phyloP scores from a whole-genome alignment of 495 filamentous ascomycete species.

The Chaetomium cochliodes region DNA sequence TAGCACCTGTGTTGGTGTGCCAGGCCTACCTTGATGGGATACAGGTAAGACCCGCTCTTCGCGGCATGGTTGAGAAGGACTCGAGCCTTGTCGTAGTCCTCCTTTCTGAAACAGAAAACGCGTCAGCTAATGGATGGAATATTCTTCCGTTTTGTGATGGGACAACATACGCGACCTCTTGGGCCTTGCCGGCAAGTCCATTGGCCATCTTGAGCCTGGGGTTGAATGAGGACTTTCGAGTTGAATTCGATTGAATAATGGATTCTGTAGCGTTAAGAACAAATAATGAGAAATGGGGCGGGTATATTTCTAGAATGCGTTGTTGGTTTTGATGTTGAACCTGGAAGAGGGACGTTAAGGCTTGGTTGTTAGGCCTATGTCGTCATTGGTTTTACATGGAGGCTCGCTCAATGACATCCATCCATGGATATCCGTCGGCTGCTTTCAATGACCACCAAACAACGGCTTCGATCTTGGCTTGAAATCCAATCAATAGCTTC shows the following conservation, averaged over 20 bases:
- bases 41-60: conserved; percentile 74
- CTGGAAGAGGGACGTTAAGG: not conserved
- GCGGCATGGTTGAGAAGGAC: conserved; percentile 60
- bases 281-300: not conserved
- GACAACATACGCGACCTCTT: conserved; percentile 50
- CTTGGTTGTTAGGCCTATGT: conserved; percentile 13
- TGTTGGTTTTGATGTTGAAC: not conserved
- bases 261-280: not conserved
- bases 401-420: not conserved
- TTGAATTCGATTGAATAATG: not conserved
- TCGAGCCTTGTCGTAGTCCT: conserved; percentile 58
- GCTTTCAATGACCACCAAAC: too few relatives aligned
- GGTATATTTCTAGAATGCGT: not conserved
- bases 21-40: conserved; percentile 69
- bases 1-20: not conserved
- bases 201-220: conserved; percentile 25
- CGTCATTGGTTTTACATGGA: conserved; percentile 21
- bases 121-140: not conserved
- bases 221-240: not conserved
- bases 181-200: conserved; percentile 43
- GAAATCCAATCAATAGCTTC: too few relatives aligned
- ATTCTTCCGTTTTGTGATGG: not conserved
- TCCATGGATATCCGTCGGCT: too few relatives aligned
- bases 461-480: not conserved
- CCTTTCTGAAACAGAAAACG: conserved; percentile 41